Percentiles rank a stretch among this genome's conserved stretches.
phyloP scores from a whole-genome alignment of 2,329 filamentous ascomycete genomes.

The Sporothrix mexicana region DNA sequence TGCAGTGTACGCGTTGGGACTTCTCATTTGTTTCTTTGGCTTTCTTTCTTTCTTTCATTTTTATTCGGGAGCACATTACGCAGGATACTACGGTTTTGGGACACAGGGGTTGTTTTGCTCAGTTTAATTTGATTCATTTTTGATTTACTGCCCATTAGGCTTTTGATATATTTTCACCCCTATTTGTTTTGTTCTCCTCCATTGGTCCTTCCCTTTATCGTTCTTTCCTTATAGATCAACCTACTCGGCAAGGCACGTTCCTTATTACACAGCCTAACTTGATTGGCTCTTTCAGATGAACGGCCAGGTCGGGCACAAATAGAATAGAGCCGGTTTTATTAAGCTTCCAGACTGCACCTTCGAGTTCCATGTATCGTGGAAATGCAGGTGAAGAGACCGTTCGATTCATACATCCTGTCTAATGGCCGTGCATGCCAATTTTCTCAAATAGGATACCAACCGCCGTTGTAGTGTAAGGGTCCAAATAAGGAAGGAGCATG shows the following conservation, averaged over 20 bases:
- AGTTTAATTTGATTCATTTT: background rate
- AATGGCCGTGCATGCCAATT: background rate
- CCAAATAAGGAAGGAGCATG: background rate
- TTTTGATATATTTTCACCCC: background rate
- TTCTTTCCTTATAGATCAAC: background rate
- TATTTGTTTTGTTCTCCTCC: background rate
- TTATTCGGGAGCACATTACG: slow-evolving; percentile 24
- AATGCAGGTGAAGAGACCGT: background rate
- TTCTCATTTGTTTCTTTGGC: background rate
- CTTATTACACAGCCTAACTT: background rate
- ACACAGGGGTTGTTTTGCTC: background rate
- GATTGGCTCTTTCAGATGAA: slow-evolving; percentile 15
- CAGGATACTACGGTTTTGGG: slow-evolving; percentile 6
- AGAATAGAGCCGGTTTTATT: background rate
- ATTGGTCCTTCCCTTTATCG: background rate
- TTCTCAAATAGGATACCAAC: slow-evolving; percentile 9
- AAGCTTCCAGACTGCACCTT: background rate
- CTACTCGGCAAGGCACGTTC: slow-evolving; percentile 11
- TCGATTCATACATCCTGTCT: too few relatives aligned
- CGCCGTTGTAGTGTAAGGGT: background rate
- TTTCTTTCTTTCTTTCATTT: slow-evolving; percentile 9
- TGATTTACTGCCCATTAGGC: background rate
- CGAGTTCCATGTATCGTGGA: background rate
- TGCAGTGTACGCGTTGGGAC: background rate
- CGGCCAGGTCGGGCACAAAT: background rate